Evolutionary conservation across 2,329 filamentous ascomycete genomes (phyloP), one percentile per base, ranked within the genome.

Genomic region (Fusarium sp.): DNA sequence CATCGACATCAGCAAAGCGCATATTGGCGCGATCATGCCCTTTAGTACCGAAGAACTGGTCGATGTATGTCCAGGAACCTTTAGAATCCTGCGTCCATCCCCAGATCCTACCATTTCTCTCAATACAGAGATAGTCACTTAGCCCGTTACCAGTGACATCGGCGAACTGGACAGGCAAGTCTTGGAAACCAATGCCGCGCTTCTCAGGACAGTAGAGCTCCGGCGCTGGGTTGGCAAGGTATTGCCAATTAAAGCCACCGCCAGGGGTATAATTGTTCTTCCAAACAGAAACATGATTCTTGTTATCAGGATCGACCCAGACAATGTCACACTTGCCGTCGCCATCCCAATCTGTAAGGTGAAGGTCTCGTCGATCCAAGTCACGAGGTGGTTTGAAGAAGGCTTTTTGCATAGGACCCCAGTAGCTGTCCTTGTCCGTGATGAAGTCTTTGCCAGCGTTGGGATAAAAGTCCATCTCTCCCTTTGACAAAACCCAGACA

Each of bases 301-400:
- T 52, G 18, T 59, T 64, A 12, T 59, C 17, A 1, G 55, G 64
- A 27, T 63, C 53, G 4, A 53, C 42, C 46, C 53, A 63, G 1
- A 45, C 48, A 9, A 69, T 63, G 13, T 66, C 66, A 12, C 57
- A 66, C 1, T 46, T 44, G 4, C 81, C 80, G 64, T 82, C 80
- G 14, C 77, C 78, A 50, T 83, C 76, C 78, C 79, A 82, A 64
- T 83, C 81, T 4, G 70, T 75, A 10, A 82, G 64, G 45, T 82
- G 77, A 7, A 83, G 52, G 44, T 76, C 76, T 10, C 76, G 73
- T 7, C 79, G 74, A 55, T 79, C 64, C 58, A 70, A 32, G 14
- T 48, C 14, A 12, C 26, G 33, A 20, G 41, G 30, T 37, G 46
- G 55, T 14, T 12, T 38, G 40, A 11, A 60, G 30, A 52, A 35